Conservation (phyloP, 1,139 yeast genomes). For the Wickerhamomyces sp. region DNA sequence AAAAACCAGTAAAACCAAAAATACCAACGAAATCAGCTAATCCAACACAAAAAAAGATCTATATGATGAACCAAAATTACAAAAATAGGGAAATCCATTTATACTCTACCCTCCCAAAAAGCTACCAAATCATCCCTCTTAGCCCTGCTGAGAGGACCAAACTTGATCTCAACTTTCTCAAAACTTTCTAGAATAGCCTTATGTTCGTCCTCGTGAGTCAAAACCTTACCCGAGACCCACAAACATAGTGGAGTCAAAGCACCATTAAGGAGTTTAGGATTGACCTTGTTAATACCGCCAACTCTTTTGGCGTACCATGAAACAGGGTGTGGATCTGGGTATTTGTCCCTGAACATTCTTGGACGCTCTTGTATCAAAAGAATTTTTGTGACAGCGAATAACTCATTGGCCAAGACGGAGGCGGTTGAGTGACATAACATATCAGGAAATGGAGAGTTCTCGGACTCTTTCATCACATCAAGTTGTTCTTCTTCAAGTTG, state of each 20-base stretch:
- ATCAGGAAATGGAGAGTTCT: constrained; percentile 31
- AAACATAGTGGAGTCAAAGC: constrained; percentile 34
- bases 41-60: too few species aligned
- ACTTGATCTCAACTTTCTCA: constrained; percentile 26
- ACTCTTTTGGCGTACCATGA: constrained; percentile 39
- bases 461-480: constrained; percentile 25
- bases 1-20: too few species aligned
- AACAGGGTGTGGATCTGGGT: constrained; percentile 9
- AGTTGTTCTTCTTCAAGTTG: constrained; percentile 13
- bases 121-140: constrained; percentile 29
- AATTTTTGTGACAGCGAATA: constrained; percentile 32
- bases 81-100: too few species aligned
- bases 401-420: constrained; percentile 31
- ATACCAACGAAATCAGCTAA: constrained; percentile 1
- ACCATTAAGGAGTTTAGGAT: constrained; percentile 19
- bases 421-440: constrained; percentile 20
- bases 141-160: constrained; percentile 31
- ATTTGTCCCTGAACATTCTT: constrained; percentile 22
- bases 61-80: too few species aligned
- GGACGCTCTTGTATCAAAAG: constrained; percentile 35
- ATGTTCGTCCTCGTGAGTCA: constrained; percentile 37
- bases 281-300: constrained; percentile 27
- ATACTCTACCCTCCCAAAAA: constrained; percentile 25
- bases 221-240: constrained; percentile 35
- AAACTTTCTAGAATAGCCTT: constrained; percentile 27